Evolutionary conservation across 2,329 filamentous ascomycete species (phyloP).

Genomic region (Hymenoscyphus albidus): DNA sequence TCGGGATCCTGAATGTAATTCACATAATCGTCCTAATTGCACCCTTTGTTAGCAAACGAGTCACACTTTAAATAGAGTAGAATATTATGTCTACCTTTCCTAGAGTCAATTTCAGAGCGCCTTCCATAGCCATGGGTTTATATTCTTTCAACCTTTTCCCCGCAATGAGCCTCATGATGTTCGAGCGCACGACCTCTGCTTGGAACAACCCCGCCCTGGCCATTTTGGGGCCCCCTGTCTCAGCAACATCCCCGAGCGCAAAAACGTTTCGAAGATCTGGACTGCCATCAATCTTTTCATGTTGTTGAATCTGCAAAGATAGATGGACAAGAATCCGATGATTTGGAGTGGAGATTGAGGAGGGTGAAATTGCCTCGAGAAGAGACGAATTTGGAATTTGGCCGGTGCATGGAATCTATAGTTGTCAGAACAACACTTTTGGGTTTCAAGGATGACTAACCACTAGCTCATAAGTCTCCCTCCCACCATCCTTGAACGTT

Average conservation of each 20-base stretch:
- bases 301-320: slow-evolving; percentile 40
- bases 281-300: background rate
- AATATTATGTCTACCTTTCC: slow-evolving; percentile 28
- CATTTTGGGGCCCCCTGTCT: slow-evolving; percentile 40
- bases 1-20: slow-evolving; percentile 18
- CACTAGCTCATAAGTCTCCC: slow-evolving; percentile 39
- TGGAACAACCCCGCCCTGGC: slow-evolving; percentile 44
- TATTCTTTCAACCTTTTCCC: slow-evolving; percentile 31
- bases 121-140: slow-evolving; percentile 34
- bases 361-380: slow-evolving; percentile 33
- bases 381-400: slow-evolving; percentile 43
- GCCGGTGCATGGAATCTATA: slow-evolving; percentile 45
- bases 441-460: slow-evolving; percentile 27
- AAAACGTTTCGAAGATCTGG: slow-evolving; percentile 40
- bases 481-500: slow-evolving; percentile 34
- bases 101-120: slow-evolving; percentile 39
- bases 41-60: background rate
- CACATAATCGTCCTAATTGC: slow-evolving; percentile 13
- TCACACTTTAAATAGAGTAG: background rate
- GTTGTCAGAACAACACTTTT: background rate
- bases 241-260: slow-evolving; percentile 50
- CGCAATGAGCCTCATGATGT: slow-evolving; percentile 43
- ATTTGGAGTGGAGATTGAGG: slow-evolving; percentile 33
- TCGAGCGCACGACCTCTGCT: slow-evolving; percentile 42
- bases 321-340: slow-evolving; percentile 39